These are phyloP conservation scores for Apophysomyces trapeziformis DNA, from an alignment of 371 early-diverging fungal species.

Conservation along the genomic window DNA sequence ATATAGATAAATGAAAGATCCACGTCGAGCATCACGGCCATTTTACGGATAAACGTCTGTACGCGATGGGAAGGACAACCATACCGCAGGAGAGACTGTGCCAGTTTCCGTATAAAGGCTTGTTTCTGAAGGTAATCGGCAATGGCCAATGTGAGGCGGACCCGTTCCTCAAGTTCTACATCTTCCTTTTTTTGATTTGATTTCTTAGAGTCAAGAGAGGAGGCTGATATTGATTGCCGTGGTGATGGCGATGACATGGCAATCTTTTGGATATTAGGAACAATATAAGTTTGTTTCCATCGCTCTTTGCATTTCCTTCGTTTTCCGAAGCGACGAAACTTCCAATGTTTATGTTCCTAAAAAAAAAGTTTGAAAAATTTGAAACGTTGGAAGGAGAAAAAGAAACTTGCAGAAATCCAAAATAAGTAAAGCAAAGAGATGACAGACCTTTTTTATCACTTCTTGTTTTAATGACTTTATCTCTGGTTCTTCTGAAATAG, in stretches of 20 bases:
- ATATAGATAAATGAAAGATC: constrained; percentile 59
- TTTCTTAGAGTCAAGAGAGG: background rate
- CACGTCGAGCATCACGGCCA: constrained; percentile 49
- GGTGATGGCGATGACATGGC: constrained; percentile 6
- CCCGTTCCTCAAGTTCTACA: constrained; percentile 28
- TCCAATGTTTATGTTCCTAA: constrained; percentile 4
- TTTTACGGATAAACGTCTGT: constrained; percentile 33
- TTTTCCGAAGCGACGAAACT: background rate
- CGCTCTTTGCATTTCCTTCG: constrained; percentile 6
- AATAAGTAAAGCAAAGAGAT: background rate
- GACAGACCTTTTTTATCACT: background rate
- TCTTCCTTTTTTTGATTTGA: background rate
- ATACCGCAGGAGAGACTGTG: constrained; percentile 42
- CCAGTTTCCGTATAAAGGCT: constrained; percentile 41
- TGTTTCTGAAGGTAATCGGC: constrained; percentile 48
- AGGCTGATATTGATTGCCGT: background rate
- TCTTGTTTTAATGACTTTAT: background rate
- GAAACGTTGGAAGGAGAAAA: background rate
- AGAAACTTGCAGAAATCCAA: background rate
- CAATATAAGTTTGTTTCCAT: constrained; percentile 16
- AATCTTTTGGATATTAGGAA: constrained; percentile 11
- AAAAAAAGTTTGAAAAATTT: background rate
- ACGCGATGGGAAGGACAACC: constrained; percentile 52
- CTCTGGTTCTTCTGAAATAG: background rate
- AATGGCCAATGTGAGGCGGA: constrained; percentile 42